Evolutionary conservation across 192 early-diverging fungal species (phyloP).

Genomic region (Gigaspora rosea): DNA sequence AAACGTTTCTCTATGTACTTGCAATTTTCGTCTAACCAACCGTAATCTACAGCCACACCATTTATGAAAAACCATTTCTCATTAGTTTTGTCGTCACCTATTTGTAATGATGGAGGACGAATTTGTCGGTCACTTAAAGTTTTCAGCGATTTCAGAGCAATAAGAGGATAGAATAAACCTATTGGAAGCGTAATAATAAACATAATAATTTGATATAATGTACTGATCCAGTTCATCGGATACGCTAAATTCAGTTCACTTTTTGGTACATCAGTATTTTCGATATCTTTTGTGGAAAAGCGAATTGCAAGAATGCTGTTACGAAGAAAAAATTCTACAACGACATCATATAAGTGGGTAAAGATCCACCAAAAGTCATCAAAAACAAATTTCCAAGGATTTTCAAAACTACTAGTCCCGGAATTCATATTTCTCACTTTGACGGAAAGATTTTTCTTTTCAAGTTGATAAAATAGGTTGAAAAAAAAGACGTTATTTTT

Average conservation of each 20-base stretch:
- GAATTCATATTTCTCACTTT: too few species aligned
- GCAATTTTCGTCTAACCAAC: conserved; percentile 4
- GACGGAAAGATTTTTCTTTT: too few species aligned
- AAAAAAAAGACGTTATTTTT: too few species aligned
- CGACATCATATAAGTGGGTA: neutral
- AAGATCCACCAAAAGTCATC: neutral
- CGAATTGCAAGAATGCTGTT: neutral
- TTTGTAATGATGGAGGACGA: neutral
- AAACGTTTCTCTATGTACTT: conserved; percentile 19
- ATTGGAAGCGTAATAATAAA: neutral
- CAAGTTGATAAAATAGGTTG: too few species aligned
- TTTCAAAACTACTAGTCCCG: neutral
- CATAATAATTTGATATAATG: neutral
- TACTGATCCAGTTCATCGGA: neutral
- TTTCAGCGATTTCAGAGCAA: neutral
- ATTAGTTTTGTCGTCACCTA: neutral
- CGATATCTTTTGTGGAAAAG: neutral
- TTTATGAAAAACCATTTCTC: conserved; percentile 24
- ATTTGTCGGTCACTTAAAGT: neutral
- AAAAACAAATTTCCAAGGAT: neutral
- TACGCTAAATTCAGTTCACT: neutral
- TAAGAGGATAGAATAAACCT: neutral
- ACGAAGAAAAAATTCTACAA: neutral
- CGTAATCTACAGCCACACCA: neutral
- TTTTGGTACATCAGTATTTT: neutral